Evolutionary conservation across 73 alveolate genomes (phyloP), one percentile per base, ranked within the genome.

Genomic region (Paramecium pentaurelia): DNA sequence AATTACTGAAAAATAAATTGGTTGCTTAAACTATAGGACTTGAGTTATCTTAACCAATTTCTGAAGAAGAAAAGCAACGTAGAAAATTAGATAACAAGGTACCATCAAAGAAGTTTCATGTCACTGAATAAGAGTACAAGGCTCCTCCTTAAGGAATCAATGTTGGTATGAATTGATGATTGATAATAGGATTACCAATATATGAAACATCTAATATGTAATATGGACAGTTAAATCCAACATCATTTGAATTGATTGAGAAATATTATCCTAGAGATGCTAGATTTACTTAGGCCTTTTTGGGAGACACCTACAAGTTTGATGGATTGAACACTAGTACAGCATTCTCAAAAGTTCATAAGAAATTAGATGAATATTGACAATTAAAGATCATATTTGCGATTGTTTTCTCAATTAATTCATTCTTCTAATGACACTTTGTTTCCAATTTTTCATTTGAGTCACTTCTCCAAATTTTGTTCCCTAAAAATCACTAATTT

Each of bases 21-120:
- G 91, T 80, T 45, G 91, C 91, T 45, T 22, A 80, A 22, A 32
- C 47, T 9, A 32, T 80, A 4, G 91, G 91, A 16, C 28, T 80
- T n/a, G 91, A 80, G 73, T 2, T 34, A 14, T 34, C 91, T n/a
- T 64, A 34, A 22, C 44, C 47, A 0, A 49, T 80, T 44, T 32
- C 64, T 45, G 91, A 80, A 64, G 91, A 80, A 36, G 91, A 80
- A 80, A 80, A 80, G n/a, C 45, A 80, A 80, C 71, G 91, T 7
- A 80, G 91, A 20, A 27, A 45, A 80, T 10, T 80, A 20, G 91
- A 80, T 80, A 45, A 42, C 77, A 80, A 80, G 58, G 91, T 80
- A 22, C 91, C 91, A 11, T 44, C 91, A 27, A 80, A 80, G 49
- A 34, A 34, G 58, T 80, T 80, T 80, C 91, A 80, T 47, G 91